Conservation (phyloP, 2,329 filamentous ascomycete species). For the Tolypocladium tropicale region DNA sequence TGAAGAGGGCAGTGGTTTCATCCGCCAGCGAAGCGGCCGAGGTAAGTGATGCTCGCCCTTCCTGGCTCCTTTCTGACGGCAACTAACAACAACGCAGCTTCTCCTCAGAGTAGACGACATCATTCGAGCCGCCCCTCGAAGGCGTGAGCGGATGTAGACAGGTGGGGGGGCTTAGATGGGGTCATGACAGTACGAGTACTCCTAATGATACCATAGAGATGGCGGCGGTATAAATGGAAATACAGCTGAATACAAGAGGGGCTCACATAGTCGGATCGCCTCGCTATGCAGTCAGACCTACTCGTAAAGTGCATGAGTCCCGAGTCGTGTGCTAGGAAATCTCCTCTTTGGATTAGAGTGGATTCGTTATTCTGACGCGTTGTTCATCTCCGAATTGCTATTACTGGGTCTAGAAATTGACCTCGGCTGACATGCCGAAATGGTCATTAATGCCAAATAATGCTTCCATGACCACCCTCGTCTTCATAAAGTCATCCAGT, state of each 20-base stretch:
- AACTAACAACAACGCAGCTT: constrained; percentile 41
- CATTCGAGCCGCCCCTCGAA: constrained; percentile 79
- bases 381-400: neutral
- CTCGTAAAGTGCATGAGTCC: neutral
- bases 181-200: neutral
- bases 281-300: neutral
- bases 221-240: neutral
- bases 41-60: constrained; percentile 42
- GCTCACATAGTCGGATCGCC: neutral
- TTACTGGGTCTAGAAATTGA: neutral
- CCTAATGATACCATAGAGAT: constrained; percentile 1
- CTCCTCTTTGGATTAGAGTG: neutral
- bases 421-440: neutral
- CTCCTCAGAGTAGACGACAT: constrained; percentile 95
- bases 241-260: neutral
- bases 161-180: constrained; percentile 2
- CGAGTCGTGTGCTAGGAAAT: neutral
- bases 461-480: neutral
- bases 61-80: neutral
- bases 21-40: constrained; percentile 95
- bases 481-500: neutral
- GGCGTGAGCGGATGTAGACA: constrained; percentile 28
- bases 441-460: neutral
- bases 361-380: neutral
- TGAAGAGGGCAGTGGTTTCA: constrained; percentile 96